Evolutionary conservation across 169 alveolate species (phyloP), one percentile per base, ranked within the genome.

Genomic region (Plasmodium relictum): DNA sequence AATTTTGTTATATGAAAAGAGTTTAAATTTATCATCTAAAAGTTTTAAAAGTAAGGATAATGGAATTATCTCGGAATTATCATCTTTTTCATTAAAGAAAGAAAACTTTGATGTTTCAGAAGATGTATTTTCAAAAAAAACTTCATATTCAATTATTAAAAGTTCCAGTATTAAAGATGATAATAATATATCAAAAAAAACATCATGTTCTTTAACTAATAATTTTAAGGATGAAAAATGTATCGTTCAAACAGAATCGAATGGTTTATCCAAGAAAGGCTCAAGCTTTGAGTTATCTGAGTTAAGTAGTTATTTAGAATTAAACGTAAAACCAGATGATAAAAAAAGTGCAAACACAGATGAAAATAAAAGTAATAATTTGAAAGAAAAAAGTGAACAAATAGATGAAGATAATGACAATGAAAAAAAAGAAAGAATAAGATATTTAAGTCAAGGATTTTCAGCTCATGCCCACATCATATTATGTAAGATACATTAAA

Each of bases 371-470:
- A 26, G 18, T 31, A 12, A 71, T 7, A 39, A 9, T 2, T 10
- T 39, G 8, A 45, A 71, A 71, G 68, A 39, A 41, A 31, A 22
- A 7, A 50, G 18, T 26, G 68, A 71, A 71, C 0, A 16, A 8
- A 63, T 18, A 45, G 42, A 71, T n/a, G 44, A 39, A 71, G 37
- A 52, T 12, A 0, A 48, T 31, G 41, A 44, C 6, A 42, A 16
- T 41, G 22, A 31, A 0, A 45, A 7, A 56, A 22, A 14, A 4
- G 59, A 48, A 0, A n/a, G 74, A 58, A 52, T 16, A 6, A 42
- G 48, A 41, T 78, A 78, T 37, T 63, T 78, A 22, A 78, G 52
- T 22, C 16, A 8, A 22, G 89, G 89, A 24, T 78, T 78, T 58
- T 42, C n/a, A 20, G 78, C 89, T 12, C 10, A 41, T 42, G 78